These are phyloP conservation scores for Phanerochaete carnosa DNA, from an alignment of 768 basidiomycete genomes.

Conservation along the genomic window DNA sequence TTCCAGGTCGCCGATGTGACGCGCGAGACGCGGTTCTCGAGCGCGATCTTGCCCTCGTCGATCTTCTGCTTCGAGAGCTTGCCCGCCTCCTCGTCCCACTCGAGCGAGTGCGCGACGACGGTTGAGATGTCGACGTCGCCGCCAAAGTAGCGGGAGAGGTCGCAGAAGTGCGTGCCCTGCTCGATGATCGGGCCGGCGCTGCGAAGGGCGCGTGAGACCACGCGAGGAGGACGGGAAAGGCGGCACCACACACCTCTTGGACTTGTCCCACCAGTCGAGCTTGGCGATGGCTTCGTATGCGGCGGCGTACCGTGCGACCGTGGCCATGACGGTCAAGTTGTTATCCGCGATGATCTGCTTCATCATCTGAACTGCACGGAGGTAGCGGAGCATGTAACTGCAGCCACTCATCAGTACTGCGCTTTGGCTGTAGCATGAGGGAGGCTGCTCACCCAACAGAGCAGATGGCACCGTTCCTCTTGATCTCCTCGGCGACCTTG, in stretches of 20 bases:
- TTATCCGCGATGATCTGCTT: conserved; percentile 94
- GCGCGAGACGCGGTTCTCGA: conserved; percentile 90
- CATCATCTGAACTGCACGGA: conserved; percentile 95
- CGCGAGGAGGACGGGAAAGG: not conserved
- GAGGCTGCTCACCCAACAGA: conserved; percentile 71
- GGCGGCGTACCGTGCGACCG: conserved; percentile 91
- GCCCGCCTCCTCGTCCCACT: conserved; percentile 90
- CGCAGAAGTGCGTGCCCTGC: conserved; percentile 96
- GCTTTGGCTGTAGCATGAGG: not conserved
- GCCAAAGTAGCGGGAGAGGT: conserved; percentile 95
- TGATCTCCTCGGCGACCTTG: conserved; percentile 68
- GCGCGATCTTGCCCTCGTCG: conserved; percentile 81
- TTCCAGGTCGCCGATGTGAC: conserved; percentile 95
- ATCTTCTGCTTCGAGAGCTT: conserved; percentile 74
- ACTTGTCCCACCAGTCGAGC: conserved; percentile 93
- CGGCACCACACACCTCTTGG: conserved; percentile 52
- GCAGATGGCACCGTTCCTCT: conserved; percentile 70
- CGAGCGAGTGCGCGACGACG: conserved; percentile 83
- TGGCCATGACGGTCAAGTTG: conserved; percentile 92
- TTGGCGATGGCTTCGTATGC: conserved; percentile 81
- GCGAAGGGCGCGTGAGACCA: not conserved
- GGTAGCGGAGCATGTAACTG: conserved; percentile 92
- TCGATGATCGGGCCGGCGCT: conserved; percentile 84
- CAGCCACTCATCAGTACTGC: not conserved
- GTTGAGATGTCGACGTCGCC: conserved; percentile 87